Evolutionary conservation across 495 filamentous ascomycete species (phyloP), one percentile per base, ranked within the genome.

Genomic region (Viridothelium virens): DNA sequence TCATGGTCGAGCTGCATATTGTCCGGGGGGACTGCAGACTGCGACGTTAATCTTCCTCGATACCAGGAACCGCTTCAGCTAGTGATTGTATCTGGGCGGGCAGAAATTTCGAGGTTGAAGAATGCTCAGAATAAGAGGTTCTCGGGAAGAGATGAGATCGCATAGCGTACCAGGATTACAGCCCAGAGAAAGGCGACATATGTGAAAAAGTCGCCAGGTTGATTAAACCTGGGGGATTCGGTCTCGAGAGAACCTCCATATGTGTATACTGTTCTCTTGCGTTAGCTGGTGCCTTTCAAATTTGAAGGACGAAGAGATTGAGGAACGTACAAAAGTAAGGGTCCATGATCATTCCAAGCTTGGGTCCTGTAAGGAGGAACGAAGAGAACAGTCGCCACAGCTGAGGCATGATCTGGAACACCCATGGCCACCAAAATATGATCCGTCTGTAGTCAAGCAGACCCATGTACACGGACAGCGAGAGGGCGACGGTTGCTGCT

Each of bases 21-120:
- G 80, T 74, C 83, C 87, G 85, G 80, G 77, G 77, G 82, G 85
- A 83, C 83, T 75, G 78, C 80, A 82, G 79, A 83, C 83, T 85
- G 85, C 84, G 87, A 86, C 31, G 89, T 89, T 87, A 82, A 88
- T 97, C 90, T 97, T 83, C 92, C 92, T 96, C 92, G 82, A 79
- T 87, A 91, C 84, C 89, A 96, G 91, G 92, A 96, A 96, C 91
- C 92, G 91, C 86, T 84, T 86, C 90, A 93, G 90, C 83, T 86
- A 86, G 78, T 25, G 25, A 72, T 76, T 65, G 76, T 77, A 84
- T 83, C 91, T 92, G 90, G 85, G 85, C 91, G 92, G 91, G 92
- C 92, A 97, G 92, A 89, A 91, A 88, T 89, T 82, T 82, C 56
- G 91, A 92, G 89, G 90, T 87, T 75, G 67, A 63, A 59, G 48